These are phyloP conservation scores for Fusarium bulbicola DNA, from an alignment of 2,329 filamentous ascomycete species.

Conservation along the genomic window DNA sequence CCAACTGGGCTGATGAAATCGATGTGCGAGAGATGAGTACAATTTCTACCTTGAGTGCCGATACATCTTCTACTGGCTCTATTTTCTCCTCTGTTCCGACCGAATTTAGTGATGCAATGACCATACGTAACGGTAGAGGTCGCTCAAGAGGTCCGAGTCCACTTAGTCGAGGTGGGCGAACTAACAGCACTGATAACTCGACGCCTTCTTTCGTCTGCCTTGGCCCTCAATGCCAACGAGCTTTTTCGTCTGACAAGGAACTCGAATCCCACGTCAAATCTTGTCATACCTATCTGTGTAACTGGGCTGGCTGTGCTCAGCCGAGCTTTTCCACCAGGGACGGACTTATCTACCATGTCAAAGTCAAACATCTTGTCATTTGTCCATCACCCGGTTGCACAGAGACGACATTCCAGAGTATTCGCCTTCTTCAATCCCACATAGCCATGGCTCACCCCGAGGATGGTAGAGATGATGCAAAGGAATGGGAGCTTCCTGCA, in stretches of 20 bases:
- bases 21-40: slow-evolving; percentile 38
- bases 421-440: slow-evolving; percentile 50
- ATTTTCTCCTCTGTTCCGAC: slow-evolving; percentile 45
- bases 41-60: slow-evolving; percentile 32
- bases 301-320: slow-evolving; percentile 51
- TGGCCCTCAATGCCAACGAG: slow-evolving; percentile 40
- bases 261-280: slow-evolving; percentile 40
- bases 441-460: slow-evolving; percentile 49
- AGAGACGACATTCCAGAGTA: slow-evolving; percentile 48
- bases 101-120: slow-evolving; percentile 39
- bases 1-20: slow-evolving; percentile 4
- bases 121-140: slow-evolving; percentile 9
- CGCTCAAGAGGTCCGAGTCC: slow-evolving; percentile 42
- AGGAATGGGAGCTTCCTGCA: slow-evolving; percentile 42
- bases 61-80: slow-evolving; percentile 45
- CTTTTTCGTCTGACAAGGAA: slow-evolving; percentile 37
- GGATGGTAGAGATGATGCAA: slow-evolving; percentile 19
- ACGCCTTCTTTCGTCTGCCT: slow-evolving; percentile 39
- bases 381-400: slow-evolving; percentile 53
- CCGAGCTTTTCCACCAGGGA: slow-evolving; percentile 49
- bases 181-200: slow-evolving; percentile 20
- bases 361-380: slow-evolving; percentile 54
- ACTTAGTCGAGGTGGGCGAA: slow-evolving; percentile 14
- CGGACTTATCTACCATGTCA: slow-evolving; percentile 55
- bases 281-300: slow-evolving; percentile 48